Evolutionary conservation across 345 rosid genomes (phyloP).

Genomic region (Melaleuca quinquenervia): DNA sequence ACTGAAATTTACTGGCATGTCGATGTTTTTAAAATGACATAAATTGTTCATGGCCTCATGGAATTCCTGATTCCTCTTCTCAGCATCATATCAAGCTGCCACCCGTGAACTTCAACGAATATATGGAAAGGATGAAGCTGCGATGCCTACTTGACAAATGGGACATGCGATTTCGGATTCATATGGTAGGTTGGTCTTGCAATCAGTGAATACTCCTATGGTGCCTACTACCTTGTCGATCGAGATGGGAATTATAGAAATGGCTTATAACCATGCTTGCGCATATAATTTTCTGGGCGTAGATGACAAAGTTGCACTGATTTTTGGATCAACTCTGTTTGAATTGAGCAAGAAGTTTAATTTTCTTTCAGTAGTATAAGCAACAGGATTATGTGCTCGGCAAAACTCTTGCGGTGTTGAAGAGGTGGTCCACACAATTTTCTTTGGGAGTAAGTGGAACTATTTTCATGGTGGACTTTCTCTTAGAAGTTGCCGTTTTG

Average conservation of each 20-base stretch:
- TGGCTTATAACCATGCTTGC: neutral
- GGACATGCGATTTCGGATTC: neutral
- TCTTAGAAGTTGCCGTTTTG: neutral
- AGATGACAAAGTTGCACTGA: neutral
- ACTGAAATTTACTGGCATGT: neutral
- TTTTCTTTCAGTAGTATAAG: neutral
- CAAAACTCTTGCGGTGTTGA: neutral
- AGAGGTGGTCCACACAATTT: neutral
- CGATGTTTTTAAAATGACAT: neutral
- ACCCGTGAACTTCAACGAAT: slow-evolving; percentile 54
- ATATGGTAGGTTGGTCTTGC: neutral
- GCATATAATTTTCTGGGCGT: neutral
- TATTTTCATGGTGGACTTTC: neutral
- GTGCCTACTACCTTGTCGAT: neutral
- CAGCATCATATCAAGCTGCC: slow-evolving; percentile 63
- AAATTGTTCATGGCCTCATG: neutral
- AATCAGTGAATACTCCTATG: neutral
- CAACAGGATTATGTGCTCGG: neutral
- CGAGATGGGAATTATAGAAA: neutral
- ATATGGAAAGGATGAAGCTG: slow-evolving; percentile 39
- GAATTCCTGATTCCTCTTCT: neutral
- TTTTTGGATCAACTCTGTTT: neutral
- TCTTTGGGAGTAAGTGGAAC: neutral
- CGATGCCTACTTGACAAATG: slow-evolving; percentile 14
- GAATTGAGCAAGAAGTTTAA: neutral